Base-by-base conservation (phyloP, 176 grass and related monocot genomes). In the Zoysia pacifica region DNA sequence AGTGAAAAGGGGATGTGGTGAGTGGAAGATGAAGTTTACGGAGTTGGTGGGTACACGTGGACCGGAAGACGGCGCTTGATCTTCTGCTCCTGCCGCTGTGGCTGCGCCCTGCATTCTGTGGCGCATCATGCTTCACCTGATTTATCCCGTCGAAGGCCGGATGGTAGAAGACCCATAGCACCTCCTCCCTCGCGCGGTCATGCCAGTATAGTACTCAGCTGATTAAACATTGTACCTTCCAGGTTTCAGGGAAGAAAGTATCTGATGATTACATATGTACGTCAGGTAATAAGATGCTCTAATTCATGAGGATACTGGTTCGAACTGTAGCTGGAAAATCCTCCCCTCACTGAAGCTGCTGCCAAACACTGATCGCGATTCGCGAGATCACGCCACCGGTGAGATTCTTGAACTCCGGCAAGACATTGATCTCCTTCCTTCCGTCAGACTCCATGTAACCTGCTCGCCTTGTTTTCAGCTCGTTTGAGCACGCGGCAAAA, bases 321-420 rank as follows among this genome's bases (percentile, higher is more conserved):
- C 44, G 5, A 6, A 45, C 44, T 45, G 44, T 1, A 45, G 44
- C 44, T 45, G 44, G 44, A 45, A 45, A 3, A 41, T 81, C 35
- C 82, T 80, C 18, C 93, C 93, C 75, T 90, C 79, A 14, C 48
- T 39, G n/a, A 84, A 86, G 67, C 79, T 96, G 74, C 90, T 90
- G 47, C 93, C 90, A 19, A 93, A 97, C 6, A 90, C 93, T 4
- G 86, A 81, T 0, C 90, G 62, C 0, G 48, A 46, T 71, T 0
- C 90, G 62, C 0, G 48, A 46, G 76, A 89, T 83, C 49, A 75
- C 79, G 50, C 89, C 75, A 45, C 79, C 86, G 5, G 83, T 83
- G 28, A 86, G 85, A 67, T 48, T 71, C 43, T 69, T 65, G 7
- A 93, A 53, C 65, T 89, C 90, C 1, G 79, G 80, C 79, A 44